Base-by-base conservation (phyloP, 495 filamentous ascomycete genomes). In the Podospora pseudocomata region DNA sequence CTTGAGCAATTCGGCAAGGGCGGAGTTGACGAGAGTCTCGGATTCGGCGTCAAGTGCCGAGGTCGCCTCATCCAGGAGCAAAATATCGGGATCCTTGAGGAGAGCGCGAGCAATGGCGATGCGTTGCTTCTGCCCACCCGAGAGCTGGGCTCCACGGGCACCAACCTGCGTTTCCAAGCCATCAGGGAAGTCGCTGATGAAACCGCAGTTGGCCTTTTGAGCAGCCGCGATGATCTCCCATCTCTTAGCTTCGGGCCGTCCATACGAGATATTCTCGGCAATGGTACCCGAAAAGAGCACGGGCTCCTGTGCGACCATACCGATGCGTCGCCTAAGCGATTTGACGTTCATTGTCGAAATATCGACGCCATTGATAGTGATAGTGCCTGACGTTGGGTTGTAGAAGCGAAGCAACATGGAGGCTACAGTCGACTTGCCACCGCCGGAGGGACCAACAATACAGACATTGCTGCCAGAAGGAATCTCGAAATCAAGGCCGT, bases 231-330 rank as follows among this genome's bases (percentile, higher is more conserved):
- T 85, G 65, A 98, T 96, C 72, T 97, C 93, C 0, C 86, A 81
- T 20, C 91, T 83, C 2, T 88, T 89, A 2, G 95, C 96, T 54
- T 82, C 71, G 5, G 96, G 95, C 66, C 89, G 90, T 44, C 93
- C 96, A 72, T 99, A 98, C 2, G 95, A 85, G 63, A 99, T 98
- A 68, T 99, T 99, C 70, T 98, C 94, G 0, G 95, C 94, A 69
- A 99, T 92, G 0, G 92, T 92, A 53, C 96, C 95, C 1, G 93
- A 97, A 80, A 99, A 97, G 16, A 99, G 85, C 6, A 97, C 93
- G 1, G 95, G 95, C 75, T 99, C 95, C 77, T 99, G 95, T 4
- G 92, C 85, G 4, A 99, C 95, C 74, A 97, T 88, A 67, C 95
- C 95, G 71, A 99, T 96, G 76, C 94, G 93, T 53, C 95, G 87